Percentiles rank a stretch among this genome's conserved stretches.
These are phyloP conservation scores for Larix sibirica DNA, from an alignment of 83 land plant species.

Conservation along the genomic window DNA sequence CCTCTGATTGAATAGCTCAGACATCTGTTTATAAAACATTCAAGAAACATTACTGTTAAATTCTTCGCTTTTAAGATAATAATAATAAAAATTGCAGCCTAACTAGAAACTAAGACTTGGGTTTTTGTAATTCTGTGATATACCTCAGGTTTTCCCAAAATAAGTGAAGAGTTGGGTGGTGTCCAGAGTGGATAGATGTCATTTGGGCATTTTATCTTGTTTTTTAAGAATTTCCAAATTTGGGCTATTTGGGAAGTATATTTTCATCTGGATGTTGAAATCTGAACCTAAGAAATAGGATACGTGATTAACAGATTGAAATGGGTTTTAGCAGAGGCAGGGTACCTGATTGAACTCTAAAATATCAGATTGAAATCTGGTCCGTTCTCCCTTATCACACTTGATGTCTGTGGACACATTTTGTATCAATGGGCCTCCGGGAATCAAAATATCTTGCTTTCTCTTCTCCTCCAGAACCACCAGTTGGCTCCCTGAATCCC, in stretches of 20 bases:
- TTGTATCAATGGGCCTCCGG: constrained; percentile 58
- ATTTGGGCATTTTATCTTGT: no score
- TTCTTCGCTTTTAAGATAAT: no score
- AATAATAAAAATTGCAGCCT: no score
- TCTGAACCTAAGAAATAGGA: not conserved
- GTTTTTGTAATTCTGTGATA: not conserved
- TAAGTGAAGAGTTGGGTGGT: no score
- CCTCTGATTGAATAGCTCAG: constrained; percentile 69
- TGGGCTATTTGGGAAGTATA: not conserved
- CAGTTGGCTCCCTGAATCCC: constrained; percentile 37
- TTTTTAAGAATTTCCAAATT: no score
- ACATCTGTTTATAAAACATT: constrained; percentile 47
- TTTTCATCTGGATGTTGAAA: not conserved
- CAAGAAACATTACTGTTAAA: no score
- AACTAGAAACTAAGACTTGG: no score
- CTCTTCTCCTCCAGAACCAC: constrained; percentile 55
- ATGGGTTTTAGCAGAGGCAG: not conserved
- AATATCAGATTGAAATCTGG: constrained; percentile 71
- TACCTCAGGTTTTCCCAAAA: not conserved
- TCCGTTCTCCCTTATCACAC: constrained; percentile 85
- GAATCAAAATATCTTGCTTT: constrained; percentile 49
- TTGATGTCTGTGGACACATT: constrained; percentile 68
- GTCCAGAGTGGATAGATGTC: no score
- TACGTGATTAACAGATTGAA: not conserved
- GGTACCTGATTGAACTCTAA: constrained; percentile 79